A percentile compares a stretch with the other conserved stretches of the same genome.
Conservation (phyloP, 306 rosid species). For the Rosa persica region DNA sequence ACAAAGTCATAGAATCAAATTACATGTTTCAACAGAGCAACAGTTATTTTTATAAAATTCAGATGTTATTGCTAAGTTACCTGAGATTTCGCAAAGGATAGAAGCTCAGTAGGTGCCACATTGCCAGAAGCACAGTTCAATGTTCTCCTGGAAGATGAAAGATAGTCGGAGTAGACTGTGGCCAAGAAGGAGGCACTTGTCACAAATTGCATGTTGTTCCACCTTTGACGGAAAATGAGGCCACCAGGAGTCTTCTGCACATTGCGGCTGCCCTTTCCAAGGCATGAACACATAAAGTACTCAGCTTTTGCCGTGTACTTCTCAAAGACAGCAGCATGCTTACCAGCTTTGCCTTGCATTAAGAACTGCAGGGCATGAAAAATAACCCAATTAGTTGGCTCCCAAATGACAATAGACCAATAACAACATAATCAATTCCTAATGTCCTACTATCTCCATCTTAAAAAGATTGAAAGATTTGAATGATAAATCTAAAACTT, state of each 20-base stretch:
- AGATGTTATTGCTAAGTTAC: slow-evolving; percentile 23
- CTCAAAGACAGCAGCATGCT: slow-evolving; percentile 60
- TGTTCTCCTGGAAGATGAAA: slow-evolving; percentile 47
- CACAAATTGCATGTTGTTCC: slow-evolving; percentile 96
- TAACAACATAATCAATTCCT: neutral
- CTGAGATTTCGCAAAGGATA: slow-evolving; percentile 80
- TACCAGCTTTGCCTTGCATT: slow-evolving; percentile 83
- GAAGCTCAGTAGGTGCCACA: slow-evolving; percentile 64
- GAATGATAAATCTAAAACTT: neutral
- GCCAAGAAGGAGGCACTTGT: slow-evolving; percentile 81
- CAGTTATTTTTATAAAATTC: neutral
- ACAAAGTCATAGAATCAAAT: slow-evolving; percentile 12
- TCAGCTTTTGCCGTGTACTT: slow-evolving; percentile 71
- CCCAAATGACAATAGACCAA: neutral
- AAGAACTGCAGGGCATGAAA: slow-evolving; percentile 50
- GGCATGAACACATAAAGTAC: slow-evolving; percentile 74
- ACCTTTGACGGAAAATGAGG: slow-evolving; percentile 77
- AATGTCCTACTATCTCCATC: too few relatives aligned
- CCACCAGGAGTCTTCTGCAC: slow-evolving; percentile 92
- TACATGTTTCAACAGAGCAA: neutral
- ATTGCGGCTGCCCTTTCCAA: slow-evolving; percentile 67
- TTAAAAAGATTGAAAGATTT: neutral
- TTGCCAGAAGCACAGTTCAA: slow-evolving; percentile 65
- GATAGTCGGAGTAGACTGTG: slow-evolving; percentile 87
- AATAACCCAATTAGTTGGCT: neutral